Conservation (phyloP, 805 yeast genomes). For the Osmozyma mogii region DNA sequence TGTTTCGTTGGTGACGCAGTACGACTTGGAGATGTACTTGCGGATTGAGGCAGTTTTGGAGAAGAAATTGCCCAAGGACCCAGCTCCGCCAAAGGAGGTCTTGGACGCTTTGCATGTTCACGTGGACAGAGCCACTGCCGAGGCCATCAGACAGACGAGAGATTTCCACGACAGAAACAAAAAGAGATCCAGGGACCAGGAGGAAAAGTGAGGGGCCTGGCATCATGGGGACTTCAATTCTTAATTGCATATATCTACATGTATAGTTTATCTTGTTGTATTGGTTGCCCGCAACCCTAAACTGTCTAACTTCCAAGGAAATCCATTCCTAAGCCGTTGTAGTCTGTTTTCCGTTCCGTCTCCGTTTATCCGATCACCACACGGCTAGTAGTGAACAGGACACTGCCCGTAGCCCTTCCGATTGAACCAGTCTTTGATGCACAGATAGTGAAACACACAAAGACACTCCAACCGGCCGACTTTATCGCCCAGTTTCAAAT, state of each 20-base stretch:
- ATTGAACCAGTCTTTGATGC: conserved; percentile 88
- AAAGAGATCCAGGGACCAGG: too few species aligned
- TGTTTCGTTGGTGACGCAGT: conserved; percentile 84
- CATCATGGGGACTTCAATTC: too few species aligned
- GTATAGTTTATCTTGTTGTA: too few species aligned
- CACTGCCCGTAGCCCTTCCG: conserved; percentile 81
- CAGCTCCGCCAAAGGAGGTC: conserved; percentile 66
- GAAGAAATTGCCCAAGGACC: conserved; percentile 74
- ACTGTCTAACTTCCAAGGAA: too few species aligned
- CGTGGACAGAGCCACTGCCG: conserved; percentile 87
- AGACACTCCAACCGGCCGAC: conserved; percentile 91
- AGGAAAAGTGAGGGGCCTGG: too few species aligned
- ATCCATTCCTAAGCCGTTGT: too few species aligned
- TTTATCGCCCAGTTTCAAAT: conserved; percentile 73
- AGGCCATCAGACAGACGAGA: conserved; percentile 75
- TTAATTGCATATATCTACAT: too few species aligned
- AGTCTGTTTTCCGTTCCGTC: too few species aligned
- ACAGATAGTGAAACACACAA: conserved; percentile 86
- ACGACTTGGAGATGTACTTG: conserved; percentile 81
- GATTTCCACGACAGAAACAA: conserved; percentile 43
- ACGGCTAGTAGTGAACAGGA: conserved; percentile 65
- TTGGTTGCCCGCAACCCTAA: too few species aligned
- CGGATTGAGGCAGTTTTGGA: conserved; percentile 83
- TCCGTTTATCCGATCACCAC: too few species aligned
- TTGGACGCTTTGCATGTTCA: conserved; percentile 74